Evolutionary conservation across 1,284 basidiomycete species (phyloP).

Genomic region (Ceratobasidium sp.): DNA sequence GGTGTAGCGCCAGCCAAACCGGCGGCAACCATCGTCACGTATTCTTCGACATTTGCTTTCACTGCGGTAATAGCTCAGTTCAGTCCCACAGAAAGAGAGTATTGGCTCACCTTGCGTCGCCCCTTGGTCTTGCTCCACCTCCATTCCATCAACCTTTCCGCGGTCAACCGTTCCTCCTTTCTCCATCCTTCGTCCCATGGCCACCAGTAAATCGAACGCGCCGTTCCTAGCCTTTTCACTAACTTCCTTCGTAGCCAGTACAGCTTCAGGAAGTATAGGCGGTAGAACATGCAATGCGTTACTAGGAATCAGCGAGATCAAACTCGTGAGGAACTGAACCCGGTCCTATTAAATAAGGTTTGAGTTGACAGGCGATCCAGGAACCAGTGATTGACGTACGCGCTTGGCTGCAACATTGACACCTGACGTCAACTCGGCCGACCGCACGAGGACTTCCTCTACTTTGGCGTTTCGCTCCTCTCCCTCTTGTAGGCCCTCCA

Average conservation of each 20-base stretch:
- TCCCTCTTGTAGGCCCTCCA: slow-evolving; percentile 53
- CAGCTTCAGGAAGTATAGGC: slow-evolving; percentile 92
- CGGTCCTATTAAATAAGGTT: slow-evolving; percentile 73
- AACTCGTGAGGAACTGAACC: slow-evolving; percentile 78
- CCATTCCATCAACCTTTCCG: slow-evolving; percentile 84
- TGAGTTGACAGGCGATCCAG: not conserved
- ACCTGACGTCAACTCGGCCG: slow-evolving; percentile 74
- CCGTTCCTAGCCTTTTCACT: slow-evolving; percentile 92
- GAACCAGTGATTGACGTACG: slow-evolving; percentile 59
- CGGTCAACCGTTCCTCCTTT: slow-evolving; percentile 88
- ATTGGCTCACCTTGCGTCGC: slow-evolving; percentile 66
- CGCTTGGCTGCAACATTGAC: slow-evolving; percentile 91
- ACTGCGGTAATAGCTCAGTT: slow-evolving; percentile 61
- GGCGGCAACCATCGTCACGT: slow-evolving; percentile 96
- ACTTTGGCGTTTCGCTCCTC: slow-evolving; percentile 20
- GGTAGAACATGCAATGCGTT: slow-evolving; percentile 88
- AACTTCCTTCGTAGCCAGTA: slow-evolving; percentile 98
- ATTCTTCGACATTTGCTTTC: slow-evolving; percentile 89
- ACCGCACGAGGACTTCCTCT: slow-evolving; percentile 72
- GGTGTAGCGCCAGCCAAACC: slow-evolving; percentile 94
- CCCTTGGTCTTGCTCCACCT: slow-evolving; percentile 69
- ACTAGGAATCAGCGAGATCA: slow-evolving; percentile 81
- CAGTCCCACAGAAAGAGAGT: not conserved
- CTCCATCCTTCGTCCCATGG: slow-evolving; percentile 95
- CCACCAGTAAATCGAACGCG: slow-evolving; percentile 92